These are phyloP conservation scores for Benincasa hispida DNA, from an alignment of 306 rosid genomes.

Conservation along the genomic window DNA sequence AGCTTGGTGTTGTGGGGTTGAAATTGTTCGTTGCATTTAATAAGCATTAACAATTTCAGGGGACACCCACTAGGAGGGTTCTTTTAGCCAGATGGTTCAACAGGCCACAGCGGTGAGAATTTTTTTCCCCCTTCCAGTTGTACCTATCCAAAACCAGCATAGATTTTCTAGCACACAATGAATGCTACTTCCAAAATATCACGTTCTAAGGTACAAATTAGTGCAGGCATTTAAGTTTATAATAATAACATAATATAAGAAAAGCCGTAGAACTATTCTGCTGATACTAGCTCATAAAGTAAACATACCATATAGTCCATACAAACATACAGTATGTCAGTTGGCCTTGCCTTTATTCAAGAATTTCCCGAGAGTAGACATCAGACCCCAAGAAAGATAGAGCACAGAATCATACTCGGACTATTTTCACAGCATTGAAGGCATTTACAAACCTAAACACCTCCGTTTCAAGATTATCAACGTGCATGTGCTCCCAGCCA, in stretches of 20 bases:
- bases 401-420: background rate
- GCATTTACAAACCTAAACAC: conserved; percentile 2
- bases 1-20: background rate
- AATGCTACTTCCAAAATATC: background rate
- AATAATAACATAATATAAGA: background rate
- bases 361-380: conserved; percentile 14
- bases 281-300: background rate
- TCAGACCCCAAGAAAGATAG: background rate
- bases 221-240: background rate
- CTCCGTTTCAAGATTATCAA: conserved; percentile 15
- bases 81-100: background rate
- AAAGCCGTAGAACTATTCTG: background rate
- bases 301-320: background rate
- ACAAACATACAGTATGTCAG: background rate
- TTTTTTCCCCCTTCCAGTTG: background rate
- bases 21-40: background rate
- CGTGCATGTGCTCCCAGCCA: conserved; percentile 28
- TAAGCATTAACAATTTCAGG: background rate
- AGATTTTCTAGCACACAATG: background rate
- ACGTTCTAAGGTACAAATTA: background rate
- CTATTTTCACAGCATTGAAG: background rate
- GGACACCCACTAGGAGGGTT: background rate
- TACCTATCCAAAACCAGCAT: background rate
- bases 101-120: background rate
- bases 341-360: conserved; percentile 18